These are phyloP conservation scores for Rhynchospora pubera DNA, from an alignment of 176 grass and related monocot species.

Conservation along the genomic window DNA sequence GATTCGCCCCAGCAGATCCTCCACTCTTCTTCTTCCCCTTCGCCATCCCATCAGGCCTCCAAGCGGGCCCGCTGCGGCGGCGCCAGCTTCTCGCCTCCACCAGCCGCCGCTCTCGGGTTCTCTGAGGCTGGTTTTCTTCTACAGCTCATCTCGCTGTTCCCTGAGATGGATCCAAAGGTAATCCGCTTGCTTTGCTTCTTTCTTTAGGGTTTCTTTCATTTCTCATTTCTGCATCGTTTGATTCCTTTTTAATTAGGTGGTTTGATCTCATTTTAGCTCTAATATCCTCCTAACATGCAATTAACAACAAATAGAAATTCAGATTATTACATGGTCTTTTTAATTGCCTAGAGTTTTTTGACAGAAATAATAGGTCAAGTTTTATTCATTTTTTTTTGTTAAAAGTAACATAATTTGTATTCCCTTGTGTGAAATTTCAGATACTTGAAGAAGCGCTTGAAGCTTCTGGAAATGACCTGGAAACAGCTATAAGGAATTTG, in stretches of 20 bases:
- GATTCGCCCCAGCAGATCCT: conserved; percentile 39
- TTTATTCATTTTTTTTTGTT: neutral
- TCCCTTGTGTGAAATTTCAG: conserved; percentile 38
- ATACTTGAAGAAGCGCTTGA: conserved; percentile 71
- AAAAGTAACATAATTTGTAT: neutral
- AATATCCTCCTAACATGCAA: neutral
- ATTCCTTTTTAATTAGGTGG: neutral
- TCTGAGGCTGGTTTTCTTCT: conserved; percentile 31
- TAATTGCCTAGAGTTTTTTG: neutral
- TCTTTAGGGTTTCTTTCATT: neutral
- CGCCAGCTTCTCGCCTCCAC: conserved; percentile 32
- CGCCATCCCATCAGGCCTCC: conserved; percentile 35
- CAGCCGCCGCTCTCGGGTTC: conserved; percentile 19
- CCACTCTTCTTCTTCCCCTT: conserved; percentile 44
- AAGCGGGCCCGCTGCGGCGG: conserved; percentile 57
- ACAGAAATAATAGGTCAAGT: neutral
- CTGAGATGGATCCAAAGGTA: conserved; percentile 84
- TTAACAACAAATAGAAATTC: neutral
- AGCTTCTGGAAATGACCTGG: conserved; percentile 77
- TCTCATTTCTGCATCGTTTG: neutral
- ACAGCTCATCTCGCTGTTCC: conserved; percentile 51
- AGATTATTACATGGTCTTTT: neutral
- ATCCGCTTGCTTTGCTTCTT: neutral
- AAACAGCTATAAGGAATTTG: conserved; percentile 78
- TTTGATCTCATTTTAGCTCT: neutral